phyloP scores from a whole-genome alignment of 2,329 filamentous ascomycete genomes.

The Parastagonospora avenae region DNA sequence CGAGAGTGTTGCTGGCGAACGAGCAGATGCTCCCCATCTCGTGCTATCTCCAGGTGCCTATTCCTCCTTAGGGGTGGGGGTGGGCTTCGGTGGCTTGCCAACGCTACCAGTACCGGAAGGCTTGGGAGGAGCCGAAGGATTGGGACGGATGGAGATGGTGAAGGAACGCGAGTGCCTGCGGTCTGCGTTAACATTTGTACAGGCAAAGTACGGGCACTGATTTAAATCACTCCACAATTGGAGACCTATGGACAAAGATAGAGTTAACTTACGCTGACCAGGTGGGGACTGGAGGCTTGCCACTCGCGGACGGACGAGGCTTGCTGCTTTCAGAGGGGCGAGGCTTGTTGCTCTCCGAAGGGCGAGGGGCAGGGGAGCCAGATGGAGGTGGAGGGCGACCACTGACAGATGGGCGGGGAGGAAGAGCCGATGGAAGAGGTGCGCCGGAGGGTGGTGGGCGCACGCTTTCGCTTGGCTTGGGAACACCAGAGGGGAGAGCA shows the following conservation, averaged over 20 bases:
- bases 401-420: constrained; percentile 4
- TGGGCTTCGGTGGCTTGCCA: constrained; percentile 8
- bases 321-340: too few relatives aligned
- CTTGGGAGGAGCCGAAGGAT: not conserved
- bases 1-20: not conserved
- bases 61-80: constrained; percentile 10
- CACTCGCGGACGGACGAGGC: not conserved
- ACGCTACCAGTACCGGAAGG: not conserved
- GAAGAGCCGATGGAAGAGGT: not conserved
- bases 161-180: constrained; percentile 1
- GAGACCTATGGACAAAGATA: too few relatives aligned
- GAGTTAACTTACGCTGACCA: not conserved
- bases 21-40: not conserved
- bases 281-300: not conserved
- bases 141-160: constrained; percentile 11
- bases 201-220: too few relatives aligned
- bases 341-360: too few relatives aligned
- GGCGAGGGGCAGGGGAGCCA: not conserved
- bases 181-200: too few relatives aligned
- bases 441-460: constrained; percentile 2
- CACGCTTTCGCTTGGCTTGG: constrained; percentile 9
- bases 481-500: constrained; percentile 11
- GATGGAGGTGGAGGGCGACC: not conserved
- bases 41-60: not conserved
- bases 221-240: too few relatives aligned